Evolutionary conservation across 495 filamentous ascomycete genomes (phyloP).

Genomic region (Trichoderma gamsii): DNA sequence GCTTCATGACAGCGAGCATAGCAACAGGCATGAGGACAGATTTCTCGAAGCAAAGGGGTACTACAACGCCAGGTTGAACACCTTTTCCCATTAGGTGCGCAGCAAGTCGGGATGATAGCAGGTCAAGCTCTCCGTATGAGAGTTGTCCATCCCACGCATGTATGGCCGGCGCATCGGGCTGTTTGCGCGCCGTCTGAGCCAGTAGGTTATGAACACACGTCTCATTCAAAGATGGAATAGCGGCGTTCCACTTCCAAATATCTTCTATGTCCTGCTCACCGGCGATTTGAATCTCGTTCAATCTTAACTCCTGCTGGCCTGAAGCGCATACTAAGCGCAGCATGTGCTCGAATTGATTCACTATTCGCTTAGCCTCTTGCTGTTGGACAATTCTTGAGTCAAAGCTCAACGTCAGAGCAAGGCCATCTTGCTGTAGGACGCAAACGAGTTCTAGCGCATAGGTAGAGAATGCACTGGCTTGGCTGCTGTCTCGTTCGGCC

Average conservation of each 20-base stretch:
- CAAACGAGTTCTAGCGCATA: too few species aligned
- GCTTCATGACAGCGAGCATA: slow-evolving; percentile 9
- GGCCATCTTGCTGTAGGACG: too few species aligned
- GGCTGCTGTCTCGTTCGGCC: too few species aligned
- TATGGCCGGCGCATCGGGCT: neutral
- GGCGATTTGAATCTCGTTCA: neutral
- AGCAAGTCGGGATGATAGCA: neutral
- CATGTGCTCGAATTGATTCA: neutral
- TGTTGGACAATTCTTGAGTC: neutral
- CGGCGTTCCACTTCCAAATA: neutral
- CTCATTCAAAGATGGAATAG: neutral
- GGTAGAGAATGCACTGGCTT: too few species aligned
- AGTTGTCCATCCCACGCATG: neutral
- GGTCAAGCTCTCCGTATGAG: neutral
- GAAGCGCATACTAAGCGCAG: neutral
- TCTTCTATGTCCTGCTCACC: neutral
- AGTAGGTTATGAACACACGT: neutral
- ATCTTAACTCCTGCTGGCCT: neutral
- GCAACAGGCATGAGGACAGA: neutral
- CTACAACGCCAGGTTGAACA: neutral
- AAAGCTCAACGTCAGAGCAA: neutral
- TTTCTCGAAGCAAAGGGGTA: slow-evolving; percentile 14
- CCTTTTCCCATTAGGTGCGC: neutral
- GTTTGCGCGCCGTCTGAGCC: neutral
- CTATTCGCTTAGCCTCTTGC: neutral